A percentile compares a stretch with the other conserved stretches of the same genome.
These are phyloP conservation scores for Cucurbita argyrosperma DNA, from an alignment of 306 rosid genomes.

Conservation along the genomic window DNA sequence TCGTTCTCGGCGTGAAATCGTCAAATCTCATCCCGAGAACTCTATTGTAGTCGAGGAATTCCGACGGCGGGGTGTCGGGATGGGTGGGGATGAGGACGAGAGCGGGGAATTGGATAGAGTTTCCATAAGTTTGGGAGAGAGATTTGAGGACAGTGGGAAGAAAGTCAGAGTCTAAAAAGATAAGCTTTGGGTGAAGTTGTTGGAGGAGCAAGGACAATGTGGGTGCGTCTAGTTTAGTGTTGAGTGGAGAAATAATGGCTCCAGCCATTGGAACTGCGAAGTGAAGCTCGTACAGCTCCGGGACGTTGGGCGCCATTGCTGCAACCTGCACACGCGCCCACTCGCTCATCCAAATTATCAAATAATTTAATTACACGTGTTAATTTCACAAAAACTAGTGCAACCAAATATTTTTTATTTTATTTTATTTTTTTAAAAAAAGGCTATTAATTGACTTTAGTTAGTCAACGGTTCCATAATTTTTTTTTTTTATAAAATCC, in stretches of 20 bases:
- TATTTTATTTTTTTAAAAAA: too few species aligned
- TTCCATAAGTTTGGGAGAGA: background rate
- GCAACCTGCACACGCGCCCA: constrained; percentile 32
- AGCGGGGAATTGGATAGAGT: constrained; percentile 26
- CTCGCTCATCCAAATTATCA: background rate
- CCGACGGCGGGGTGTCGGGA: constrained; percentile 1
- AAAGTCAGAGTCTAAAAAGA: constrained; percentile 46
- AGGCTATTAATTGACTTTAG: background rate
- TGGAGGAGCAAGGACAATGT: constrained; percentile 34
- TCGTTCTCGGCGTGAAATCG: constrained; percentile 18
- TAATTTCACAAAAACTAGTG: too few species aligned
- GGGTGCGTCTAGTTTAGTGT: constrained; percentile 34
- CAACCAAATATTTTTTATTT: too few species aligned
- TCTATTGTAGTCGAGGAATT: constrained; percentile 21
- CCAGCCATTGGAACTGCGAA: constrained; percentile 79
- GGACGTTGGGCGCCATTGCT: constrained; percentile 63
- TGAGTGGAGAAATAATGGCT: constrained; percentile 55
- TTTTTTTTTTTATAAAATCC: background rate
- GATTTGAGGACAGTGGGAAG: constrained; percentile 31
- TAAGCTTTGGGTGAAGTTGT: constrained; percentile 41
- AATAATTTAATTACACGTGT: too few species aligned
- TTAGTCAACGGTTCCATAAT: background rate
- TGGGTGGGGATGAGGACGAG: constrained; percentile 32
- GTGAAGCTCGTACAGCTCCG: constrained; percentile 71
- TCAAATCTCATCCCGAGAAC: constrained; percentile 16